Conservation (phyloP, 345 rosid species). For the Fremontodendron californicum region DNA sequence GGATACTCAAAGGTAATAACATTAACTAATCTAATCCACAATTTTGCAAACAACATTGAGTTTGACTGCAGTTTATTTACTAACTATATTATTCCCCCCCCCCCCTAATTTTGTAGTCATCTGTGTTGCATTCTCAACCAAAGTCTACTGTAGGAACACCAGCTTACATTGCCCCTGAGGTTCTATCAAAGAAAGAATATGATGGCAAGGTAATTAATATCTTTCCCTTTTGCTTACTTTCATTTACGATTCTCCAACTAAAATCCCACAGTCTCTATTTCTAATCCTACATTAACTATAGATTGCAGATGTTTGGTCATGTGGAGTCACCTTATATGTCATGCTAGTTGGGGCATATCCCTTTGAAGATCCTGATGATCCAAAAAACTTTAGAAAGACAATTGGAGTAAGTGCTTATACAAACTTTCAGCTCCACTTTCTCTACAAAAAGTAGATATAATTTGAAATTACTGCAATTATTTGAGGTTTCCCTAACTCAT, state of each 20-base stretch:
- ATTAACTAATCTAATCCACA: background rate
- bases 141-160: slow-evolving; percentile 72
- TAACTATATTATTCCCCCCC: too few species aligned
- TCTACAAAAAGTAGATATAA: background rate
- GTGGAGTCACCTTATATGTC: slow-evolving; percentile 55
- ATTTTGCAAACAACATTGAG: background rate
- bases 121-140: slow-evolving; percentile 73
- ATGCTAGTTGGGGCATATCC: slow-evolving; percentile 66
- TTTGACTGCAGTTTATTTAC: background rate
- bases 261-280: background rate
- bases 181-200: slow-evolving; percentile 48
- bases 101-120: slow-evolving; percentile 32
- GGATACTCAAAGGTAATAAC: slow-evolving; percentile 55
- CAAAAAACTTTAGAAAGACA: slow-evolving; percentile 46
- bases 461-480: background rate
- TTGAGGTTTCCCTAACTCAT: slow-evolving; percentile 16
- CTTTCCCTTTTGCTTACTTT: too few species aligned
- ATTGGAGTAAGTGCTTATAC: background rate
- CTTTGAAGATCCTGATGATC: slow-evolving; percentile 53
- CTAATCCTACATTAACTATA: slow-evolving; percentile 16
- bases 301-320: slow-evolving; percentile 63
- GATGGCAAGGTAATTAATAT: slow-evolving; percentile 51
- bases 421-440: background rate
- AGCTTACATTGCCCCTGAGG: slow-evolving; percentile 70
- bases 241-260: background rate